These are phyloP conservation scores for Calonectria pseudoturangicola DNA, from an alignment of 2,329 filamentous ascomycete genomes.

Conservation along the genomic window DNA sequence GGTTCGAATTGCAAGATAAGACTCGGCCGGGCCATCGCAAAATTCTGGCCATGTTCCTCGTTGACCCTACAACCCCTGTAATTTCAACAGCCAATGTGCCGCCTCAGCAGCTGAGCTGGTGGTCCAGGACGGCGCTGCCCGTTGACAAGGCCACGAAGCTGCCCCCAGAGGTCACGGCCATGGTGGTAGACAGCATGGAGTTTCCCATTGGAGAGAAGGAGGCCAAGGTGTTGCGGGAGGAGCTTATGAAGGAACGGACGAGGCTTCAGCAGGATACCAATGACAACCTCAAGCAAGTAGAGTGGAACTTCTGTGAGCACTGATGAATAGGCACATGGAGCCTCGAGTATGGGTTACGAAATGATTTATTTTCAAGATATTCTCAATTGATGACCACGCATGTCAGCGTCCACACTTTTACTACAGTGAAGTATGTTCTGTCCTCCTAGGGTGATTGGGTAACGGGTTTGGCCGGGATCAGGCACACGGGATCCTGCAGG, in stretches of 20 bases:
- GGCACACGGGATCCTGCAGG: slow-evolving; percentile 2
- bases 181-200: slow-evolving; percentile 50
- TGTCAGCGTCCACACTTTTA: not conserved
- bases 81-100: slow-evolving; percentile 67
- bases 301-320: slow-evolving; percentile 55
- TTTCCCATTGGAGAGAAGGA: slow-evolving; percentile 48
- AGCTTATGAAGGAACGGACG: slow-evolving; percentile 56
- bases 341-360: not conserved
- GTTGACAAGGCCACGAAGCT: slow-evolving; percentile 31
- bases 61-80: slow-evolving; percentile 72
- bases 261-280: slow-evolving; percentile 32
- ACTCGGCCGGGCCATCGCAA: slow-evolving; percentile 74
- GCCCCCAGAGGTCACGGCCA: slow-evolving; percentile 49
- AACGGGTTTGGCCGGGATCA: not conserved
- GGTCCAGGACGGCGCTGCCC: slow-evolving; percentile 40
- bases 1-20: slow-evolving; percentile 71
- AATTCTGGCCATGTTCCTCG: slow-evolving; percentile 76
- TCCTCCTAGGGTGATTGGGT: not conserved
- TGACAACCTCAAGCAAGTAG: not conserved
- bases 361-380: not conserved
- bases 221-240: slow-evolving; percentile 50
- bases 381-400: not conserved
- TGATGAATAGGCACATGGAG: slow-evolving; percentile 19
- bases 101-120: slow-evolving; percentile 65
- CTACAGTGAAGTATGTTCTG: too few relatives aligned